Evolutionary conservation across 2,329 filamentous ascomycete species (phyloP), one percentile per base, ranked within the genome.

Genomic region (Zopfia rhizophila): DNA sequence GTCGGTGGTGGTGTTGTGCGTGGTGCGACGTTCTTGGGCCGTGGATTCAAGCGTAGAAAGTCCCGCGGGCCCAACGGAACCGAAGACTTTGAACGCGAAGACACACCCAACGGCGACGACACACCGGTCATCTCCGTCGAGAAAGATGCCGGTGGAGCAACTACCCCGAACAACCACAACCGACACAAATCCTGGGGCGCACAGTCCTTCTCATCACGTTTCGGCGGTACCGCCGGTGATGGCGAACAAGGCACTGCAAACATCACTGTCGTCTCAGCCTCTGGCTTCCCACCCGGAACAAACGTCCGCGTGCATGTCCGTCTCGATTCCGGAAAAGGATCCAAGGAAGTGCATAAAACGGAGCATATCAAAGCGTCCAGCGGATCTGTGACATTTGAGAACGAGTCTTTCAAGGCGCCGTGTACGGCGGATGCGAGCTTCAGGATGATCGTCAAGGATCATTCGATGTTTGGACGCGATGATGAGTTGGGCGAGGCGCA

Each of bases 21-120:
- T 70, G 93, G 91, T 32, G 94, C 91, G 5, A 92, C 90, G 0
- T 97, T 97, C 79, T 79, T 99, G 55, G 89, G 89, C 57, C 89
- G 90, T 50, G 90, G 91, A 13, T 86, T 97, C 72, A 88, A 87
- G 63, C 80, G 87, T 47, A 84, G 85, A 68, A 90, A 89, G 70
- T 82, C 81, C 18, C 79, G 78, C 35, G 74, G 75, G 19, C 66
- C 70, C 14, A 61, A 59, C 18, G 62, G 74, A 18, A 68, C 70
- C 22, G 70, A 80, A 58, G 61, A 73, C 7, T 51, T 57, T 21
- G 66, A 69, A 61, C 33, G 75, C 77, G 45, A 72, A 71, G 42
- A 74, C 16, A 82, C 80, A 52, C 63, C 65, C n/a, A 63, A 66
- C 21, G 61, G 65, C 5, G 58, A 61, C 21, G 64, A 65, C 14